Conservation (phyloP, 2,329 filamentous ascomycete genomes). For the Boeremia exigua region DNA sequence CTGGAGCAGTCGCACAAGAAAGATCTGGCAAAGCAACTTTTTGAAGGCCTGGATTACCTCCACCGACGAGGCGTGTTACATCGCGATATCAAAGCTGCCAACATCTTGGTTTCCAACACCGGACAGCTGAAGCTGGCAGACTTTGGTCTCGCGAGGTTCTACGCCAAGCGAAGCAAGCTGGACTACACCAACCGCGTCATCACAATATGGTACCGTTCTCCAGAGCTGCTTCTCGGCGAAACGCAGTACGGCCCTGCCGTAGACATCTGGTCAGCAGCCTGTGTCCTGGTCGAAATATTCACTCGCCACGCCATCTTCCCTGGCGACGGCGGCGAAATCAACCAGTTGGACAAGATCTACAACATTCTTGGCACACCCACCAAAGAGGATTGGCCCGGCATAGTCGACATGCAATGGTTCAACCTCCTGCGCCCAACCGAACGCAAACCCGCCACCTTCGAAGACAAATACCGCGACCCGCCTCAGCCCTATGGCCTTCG, state of each 20-base stretch:
- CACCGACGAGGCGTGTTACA: conserved; percentile 93
- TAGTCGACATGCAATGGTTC: conserved; percentile 97
- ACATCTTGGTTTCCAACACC: conserved; percentile 90
- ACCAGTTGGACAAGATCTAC: conserved; percentile 97
- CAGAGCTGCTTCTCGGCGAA: conserved; percentile 87
- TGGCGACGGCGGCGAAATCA: conserved; percentile 93
- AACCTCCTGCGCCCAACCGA: conserved; percentile 83
- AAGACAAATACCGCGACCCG: conserved; percentile 78
- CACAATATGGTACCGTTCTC: conserved; percentile 98
- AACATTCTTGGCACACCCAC: conserved; percentile 88
- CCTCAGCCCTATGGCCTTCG: conserved; percentile 80
- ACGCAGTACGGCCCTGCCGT: conserved; percentile 97
- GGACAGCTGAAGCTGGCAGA: conserved; percentile 92
- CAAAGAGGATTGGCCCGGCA: conserved; percentile 81
- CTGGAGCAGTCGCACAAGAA: conserved; percentile 88
- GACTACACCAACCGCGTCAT: conserved; percentile 99
- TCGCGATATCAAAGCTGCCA: conserved; percentile 97
- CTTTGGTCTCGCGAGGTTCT: conserved; percentile 95
- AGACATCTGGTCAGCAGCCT: conserved; percentile 97
- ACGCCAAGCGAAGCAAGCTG: conserved; percentile 86
- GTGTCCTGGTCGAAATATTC: conserved; percentile 96
- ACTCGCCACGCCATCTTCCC: conserved; percentile 92
- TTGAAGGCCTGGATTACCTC: conserved; percentile 91
- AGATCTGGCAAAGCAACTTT: conserved; percentile 88
- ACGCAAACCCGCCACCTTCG: conserved; percentile 75